Evolutionary conservation across 331 rosid genomes (phyloP), one percentile per base, ranked within the genome.

Genomic region (Cydonia oblonga): DNA sequence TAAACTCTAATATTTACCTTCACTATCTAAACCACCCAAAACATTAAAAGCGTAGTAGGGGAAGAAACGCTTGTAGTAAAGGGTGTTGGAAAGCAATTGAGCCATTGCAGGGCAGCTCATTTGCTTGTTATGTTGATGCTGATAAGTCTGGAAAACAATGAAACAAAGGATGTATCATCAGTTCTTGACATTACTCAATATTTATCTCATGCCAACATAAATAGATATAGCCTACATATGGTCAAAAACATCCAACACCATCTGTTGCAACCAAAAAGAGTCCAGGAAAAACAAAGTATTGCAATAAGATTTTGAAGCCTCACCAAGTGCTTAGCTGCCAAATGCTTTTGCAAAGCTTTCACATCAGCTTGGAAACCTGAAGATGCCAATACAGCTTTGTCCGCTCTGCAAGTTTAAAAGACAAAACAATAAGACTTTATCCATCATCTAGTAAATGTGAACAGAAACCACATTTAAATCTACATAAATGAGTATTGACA

Each of bases 361-460:
- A 93, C 98, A 80, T 93, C 98, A 66, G 98, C 98, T 86, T 93
- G 98, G 83, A 93, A 93, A 40, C 98, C 98, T 64, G 98, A 93
- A 38, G 97, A 90, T 32, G 97, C 98, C 93, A 93, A 80, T 58
- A 86, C 90, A 26, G 65, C 42, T 66, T 89, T 90, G 4, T 93
- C 97, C 10, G 98, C 97, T 56, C 98, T 93, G 92, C 68, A 73
- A 68, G 70, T 14, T 74, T 35, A 28, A 57, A 40, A 30, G 53
- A 67, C 63, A 42, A 65, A 28, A 69, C 33, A 69, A 64, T 49
- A 63, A 58, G 38, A 18, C 13, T 35, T 35, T 35, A 35, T 4
- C 4, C 42, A 73, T 18, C 30, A 68, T 42, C 24, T 2, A 46
- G 18, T 49, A 49, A 14, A 28, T 22, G 7, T 6, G 22, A 75